Evolutionary conservation across 169 alveolate genomes (phyloP), one percentile per base, ranked within the genome.

Genomic region (Eimeria praecox): DNA sequence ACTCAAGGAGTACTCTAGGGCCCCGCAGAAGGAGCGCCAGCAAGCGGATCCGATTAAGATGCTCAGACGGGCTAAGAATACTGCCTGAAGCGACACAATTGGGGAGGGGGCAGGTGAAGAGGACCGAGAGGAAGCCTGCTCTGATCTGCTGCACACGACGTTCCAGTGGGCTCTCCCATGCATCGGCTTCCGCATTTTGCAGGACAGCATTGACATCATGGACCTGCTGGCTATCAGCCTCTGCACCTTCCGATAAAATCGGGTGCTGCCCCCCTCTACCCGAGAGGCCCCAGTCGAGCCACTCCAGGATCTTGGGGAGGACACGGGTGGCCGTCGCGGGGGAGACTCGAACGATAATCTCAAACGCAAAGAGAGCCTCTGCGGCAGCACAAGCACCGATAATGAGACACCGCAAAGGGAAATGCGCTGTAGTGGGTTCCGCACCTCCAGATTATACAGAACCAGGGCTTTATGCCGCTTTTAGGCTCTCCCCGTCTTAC

Each of bases 281-380:
- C 18, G 91, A 52, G 44, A 83, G 91, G 73, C 75, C 59, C 82
- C 56, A 40, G 59, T 62, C 83, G 42, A 87, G 82, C 93, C 93
- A 87, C 22, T 56, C 82, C 46, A 87, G 56, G 44, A 62, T n/a
- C 42, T 56, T 62, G 30, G 93, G 93, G n/a, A 87, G 82, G 64
- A 87, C 35, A 10, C 59, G 83, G 44, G 93, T 27, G 22, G 93
- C 93, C 8, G 62, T 62, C 73, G 64, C 3, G 10, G 82, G 93
- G 33, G 93, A 87, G 24, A 87, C 64, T 27, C 93, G 78, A 24
- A 87, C 12, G 80, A 87, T 38, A 6, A 87, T 87, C 82, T 87
- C 93, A n/a, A 87, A 24, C 1, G 83, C 93, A 87, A 40, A 38
- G 3, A 87, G 93, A 27, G 93, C 93, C 44, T 87, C 93, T 87